Percentiles rank a stretch among this genome's conserved stretches.
These are phyloP conservation scores for Tremellales sp. DNA, from an alignment of 1,284 basidiomycete species.

Conservation along the genomic window DNA sequence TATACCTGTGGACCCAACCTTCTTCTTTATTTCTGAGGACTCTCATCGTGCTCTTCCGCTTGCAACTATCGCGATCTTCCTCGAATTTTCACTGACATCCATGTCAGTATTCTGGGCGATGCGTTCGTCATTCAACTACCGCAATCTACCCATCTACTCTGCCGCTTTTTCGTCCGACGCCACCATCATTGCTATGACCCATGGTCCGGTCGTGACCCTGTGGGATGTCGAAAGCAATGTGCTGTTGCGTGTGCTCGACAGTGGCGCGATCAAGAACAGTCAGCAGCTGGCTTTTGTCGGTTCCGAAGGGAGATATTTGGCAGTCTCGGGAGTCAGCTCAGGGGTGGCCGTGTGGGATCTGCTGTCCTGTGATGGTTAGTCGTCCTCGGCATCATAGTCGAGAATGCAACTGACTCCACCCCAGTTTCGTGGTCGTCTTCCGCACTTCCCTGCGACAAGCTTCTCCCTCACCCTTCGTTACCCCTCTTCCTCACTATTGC, in stretches of 20 bases:
- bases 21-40: conserved; percentile 49
- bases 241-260: conserved; percentile 62
- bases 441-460: conserved; percentile 47
- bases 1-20: conserved; percentile 41
- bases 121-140: conserved; percentile 67
- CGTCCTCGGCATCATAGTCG: background rate
- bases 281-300: conserved; percentile 46
- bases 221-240: conserved; percentile 70
- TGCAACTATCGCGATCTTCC: background rate
- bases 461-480: conserved; percentile 61
- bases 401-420: conserved; percentile 6
- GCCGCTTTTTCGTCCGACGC: conserved; percentile 80
- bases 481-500: conserved; percentile 53
- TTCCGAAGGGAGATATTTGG: conserved; percentile 49
- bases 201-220: conserved; percentile 66
- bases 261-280: conserved; percentile 37
- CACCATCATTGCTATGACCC: conserved; percentile 74
- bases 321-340: conserved; percentile 56
- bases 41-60: conserved; percentile 13
- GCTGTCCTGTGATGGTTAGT: conserved; percentile 63
- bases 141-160: conserved; percentile 61
- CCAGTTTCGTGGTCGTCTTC: conserved; percentile 61
- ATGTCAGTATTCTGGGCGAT: conserved; percentile 69
- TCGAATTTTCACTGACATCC: conserved; percentile 16
- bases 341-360: conserved; percentile 78